A percentile compares a stretch with the other conserved stretches of the same genome.
Evolutionary conservation across 179 eudicot species (phyloP).

Genomic region (Spinacia oleracea): DNA sequence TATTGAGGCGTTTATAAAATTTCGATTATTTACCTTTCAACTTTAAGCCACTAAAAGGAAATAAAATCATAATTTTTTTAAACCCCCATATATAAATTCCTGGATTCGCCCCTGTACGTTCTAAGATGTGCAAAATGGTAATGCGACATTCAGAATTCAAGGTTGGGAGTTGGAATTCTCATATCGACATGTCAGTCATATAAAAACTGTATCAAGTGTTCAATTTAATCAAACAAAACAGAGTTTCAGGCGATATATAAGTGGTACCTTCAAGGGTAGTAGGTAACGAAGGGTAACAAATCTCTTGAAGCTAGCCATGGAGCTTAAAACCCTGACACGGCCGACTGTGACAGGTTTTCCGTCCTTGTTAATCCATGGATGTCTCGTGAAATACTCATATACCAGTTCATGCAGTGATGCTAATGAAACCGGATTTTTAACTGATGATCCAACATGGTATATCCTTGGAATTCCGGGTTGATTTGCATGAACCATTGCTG

Average conservation of each 20-base stretch:
- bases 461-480: slow-evolving; percentile 35
- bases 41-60: too few relatives aligned
- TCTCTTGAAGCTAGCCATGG: slow-evolving; percentile 68
- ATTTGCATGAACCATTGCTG: slow-evolving; percentile 62
- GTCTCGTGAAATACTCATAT: slow-evolving; percentile 49
- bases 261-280: slow-evolving; percentile 71
- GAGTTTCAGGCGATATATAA: neutral
- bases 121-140: too few relatives aligned
- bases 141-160: too few relatives aligned
- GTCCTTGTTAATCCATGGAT: slow-evolving; percentile 78
- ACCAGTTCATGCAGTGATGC: slow-evolving; percentile 41
- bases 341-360: slow-evolving; percentile 69
- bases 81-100: too few relatives aligned
- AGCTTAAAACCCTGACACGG: slow-evolving; percentile 46
- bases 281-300: slow-evolving; percentile 65
- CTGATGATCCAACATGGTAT: slow-evolving; percentile 78
- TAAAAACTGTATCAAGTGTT: neutral
- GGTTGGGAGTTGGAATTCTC: too few relatives aligned
- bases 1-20: too few relatives aligned
- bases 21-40: too few relatives aligned
- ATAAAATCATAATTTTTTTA: too few relatives aligned
- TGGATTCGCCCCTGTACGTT: too few relatives aligned
- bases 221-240: neutral
- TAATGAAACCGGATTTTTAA: slow-evolving; percentile 47
- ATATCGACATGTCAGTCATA: neutral